Evolutionary conservation across 176 grass and related monocot genomes (phyloP).

Genomic region (Hordeum marinum): DNA sequence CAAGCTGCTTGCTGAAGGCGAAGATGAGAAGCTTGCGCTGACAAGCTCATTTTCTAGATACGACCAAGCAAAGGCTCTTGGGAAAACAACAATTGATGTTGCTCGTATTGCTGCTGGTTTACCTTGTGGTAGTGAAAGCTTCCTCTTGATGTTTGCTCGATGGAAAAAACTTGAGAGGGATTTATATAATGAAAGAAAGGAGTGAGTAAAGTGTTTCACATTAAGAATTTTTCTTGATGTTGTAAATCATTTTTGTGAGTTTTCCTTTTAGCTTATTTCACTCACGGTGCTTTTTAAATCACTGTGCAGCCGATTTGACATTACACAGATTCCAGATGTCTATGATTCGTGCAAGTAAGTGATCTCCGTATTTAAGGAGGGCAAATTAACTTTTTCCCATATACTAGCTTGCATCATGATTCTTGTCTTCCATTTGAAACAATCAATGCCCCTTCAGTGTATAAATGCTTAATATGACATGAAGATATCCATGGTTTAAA

Average conservation of each 20-base stretch:
- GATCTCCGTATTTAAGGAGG: not conserved
- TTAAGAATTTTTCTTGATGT: constrained; percentile 24
- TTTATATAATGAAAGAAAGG: constrained; percentile 97
- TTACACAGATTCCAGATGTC: constrained; percentile 97
- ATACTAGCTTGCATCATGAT: not conserved
- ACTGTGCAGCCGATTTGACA: constrained; percentile 86
- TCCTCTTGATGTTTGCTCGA: constrained; percentile 96
- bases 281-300: constrained; percentile 31
- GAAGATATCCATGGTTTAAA: constrained; percentile 14
- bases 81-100: constrained; percentile 92
- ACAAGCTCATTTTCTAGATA: constrained; percentile 69
- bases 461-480: constrained; percentile 10
- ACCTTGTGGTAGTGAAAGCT: constrained; percentile 98
- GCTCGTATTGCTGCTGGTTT: constrained; percentile 95
- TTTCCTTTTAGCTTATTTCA: not conserved
- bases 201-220: constrained; percentile 52
- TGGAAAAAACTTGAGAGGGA: constrained; percentile 98
- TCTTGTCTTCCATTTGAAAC: not conserved
- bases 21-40: constrained; percentile 81
- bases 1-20: constrained; percentile 85
- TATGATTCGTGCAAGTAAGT: constrained; percentile 99
- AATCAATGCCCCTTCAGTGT: not conserved
- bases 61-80: constrained; percentile 96
- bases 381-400: not conserved
- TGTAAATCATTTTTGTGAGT: not conserved